phyloP scores from a whole-genome alignment of 225 moss, liverwort and hornwort species.

The Lunularia cruciata region DNA sequence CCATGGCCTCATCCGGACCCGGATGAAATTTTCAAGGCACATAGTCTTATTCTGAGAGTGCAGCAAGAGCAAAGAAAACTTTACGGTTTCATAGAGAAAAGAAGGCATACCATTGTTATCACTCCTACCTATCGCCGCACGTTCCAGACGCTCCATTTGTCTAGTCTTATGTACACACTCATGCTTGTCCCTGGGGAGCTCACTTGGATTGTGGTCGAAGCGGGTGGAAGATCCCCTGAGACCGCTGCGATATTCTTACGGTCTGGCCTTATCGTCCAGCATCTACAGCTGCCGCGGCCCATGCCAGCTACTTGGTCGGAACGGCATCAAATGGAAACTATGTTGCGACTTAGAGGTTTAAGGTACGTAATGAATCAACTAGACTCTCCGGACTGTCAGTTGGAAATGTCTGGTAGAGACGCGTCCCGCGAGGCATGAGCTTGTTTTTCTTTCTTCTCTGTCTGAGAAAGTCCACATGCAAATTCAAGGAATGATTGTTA shows the following conservation, averaged over 20 bases:
- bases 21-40: constrained; percentile 56
- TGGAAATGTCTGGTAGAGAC: too few species aligned
- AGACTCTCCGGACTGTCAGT: too few species aligned
- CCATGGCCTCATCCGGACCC: constrained; percentile 88
- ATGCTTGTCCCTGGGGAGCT: constrained; percentile 64
- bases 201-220: constrained; percentile 88
- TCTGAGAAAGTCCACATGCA: too few species aligned
- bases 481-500: too few species aligned
- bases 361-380: too few species aligned
- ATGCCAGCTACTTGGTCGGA: constrained; percentile 66
- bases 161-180: constrained; percentile 79
- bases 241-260: constrained; percentile 59
- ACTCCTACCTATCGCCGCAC: constrained; percentile 80
- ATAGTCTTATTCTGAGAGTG: constrained; percentile 60
- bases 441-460: too few species aligned
- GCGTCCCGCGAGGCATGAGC: too few species aligned
- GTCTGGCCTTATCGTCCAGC: constrained; percentile 62
- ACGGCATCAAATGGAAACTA: constrained; percentile 63
- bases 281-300: constrained; percentile 48
- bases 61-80: constrained; percentile 64
- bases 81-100: constrained; percentile 44
- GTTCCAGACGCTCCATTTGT: constrained; percentile 75
- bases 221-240: constrained; percentile 54
- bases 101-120: constrained; percentile 67
- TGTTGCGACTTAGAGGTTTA: constrained; percentile 66